Base-by-base conservation (phyloP, 148 eudicot genomes). In the Amaranthus palmeri region DNA sequence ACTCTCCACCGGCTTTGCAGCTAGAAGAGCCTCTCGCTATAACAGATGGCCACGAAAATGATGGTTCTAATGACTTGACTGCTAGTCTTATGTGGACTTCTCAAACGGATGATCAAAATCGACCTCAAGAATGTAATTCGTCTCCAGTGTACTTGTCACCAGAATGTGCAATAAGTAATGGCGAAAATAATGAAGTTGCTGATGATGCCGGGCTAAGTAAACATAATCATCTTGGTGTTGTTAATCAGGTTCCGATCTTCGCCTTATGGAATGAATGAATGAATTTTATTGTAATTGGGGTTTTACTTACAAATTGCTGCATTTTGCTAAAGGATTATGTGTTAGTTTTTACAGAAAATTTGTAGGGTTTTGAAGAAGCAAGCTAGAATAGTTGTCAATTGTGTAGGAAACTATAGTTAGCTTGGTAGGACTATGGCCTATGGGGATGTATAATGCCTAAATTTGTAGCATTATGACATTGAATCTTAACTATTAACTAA, bases 201-300 rank as follows among this genome's bases (percentile, higher is more conserved):
- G 47, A 17, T 8, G 72, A 47, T 6, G 54, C 59, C 14, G 63
- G 75, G 60, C 60, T 64, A 7, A 65, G 74, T 44, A 80, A 64
- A 7, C 69, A 70, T 44, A 78, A 70, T 43, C 8, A 70, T 43
- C 8, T 79, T 18, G 80, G 62, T 3, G 14, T 75, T 79, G 78
- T 58, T 61, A 70, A 79, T 63, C 82, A 75, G 6, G 77, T 75
- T 36, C 82, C 87, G 4, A 70, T 80, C 51, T 81, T 83, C 69
- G 82, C 87, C 3, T 64, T 77, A 36, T 83, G 89, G 89, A 86
- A 78, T 68, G 85, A 86, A 9, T 83, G 74, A 76, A 7, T n/a
- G 0, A 9, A 7, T 2, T 46, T n/a, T 18, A 48, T 36, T 14
- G 46, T 9, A n/a, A 46, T 25, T 25, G 2, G 0, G 36, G 36